Evolutionary conservation across 2,329 filamentous ascomycete genomes (phyloP), one percentile per base, ranked within the genome.

Genomic region (Aspergillus tubingensis): DNA sequence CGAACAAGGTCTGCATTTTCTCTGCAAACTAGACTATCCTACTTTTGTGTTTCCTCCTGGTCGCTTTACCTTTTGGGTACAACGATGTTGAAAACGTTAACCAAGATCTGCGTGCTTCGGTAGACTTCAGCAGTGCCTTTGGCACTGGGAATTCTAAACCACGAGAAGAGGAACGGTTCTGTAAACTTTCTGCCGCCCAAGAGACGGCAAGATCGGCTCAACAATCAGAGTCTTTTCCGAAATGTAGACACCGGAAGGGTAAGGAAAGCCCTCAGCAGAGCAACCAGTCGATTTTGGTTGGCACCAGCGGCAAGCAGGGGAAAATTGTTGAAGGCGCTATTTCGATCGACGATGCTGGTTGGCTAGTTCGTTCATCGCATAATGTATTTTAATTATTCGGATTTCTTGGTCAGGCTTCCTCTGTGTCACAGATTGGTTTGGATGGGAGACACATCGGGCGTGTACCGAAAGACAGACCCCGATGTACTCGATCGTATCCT

Each of bases 271-370:
- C 30, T 30, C 39, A 30, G n/a, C 23, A 43, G 27, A 54, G 23
- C 38, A 38, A 38, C 15, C 50, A 55, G 62, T 48, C 23, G 63
- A 63, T 64, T 65, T 64, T 66, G 62, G 63, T 65, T 67, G 65
- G 62, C 63, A 66, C 62, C 62, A 66, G 63, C 63, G 61, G 62
- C 60, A 67, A 67, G 63, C 63, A 65, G 63, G 62, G 63, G 64
- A 58, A 66, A 64, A 61, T 54, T 23, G 58, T 57, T 50, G 59
- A 64, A 61, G 60, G 57, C 57, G 56, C 56, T 58, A 51, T 65
- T 59, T 59, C 61, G 65, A 60, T 36, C 53, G 49, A 43, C 57
- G 49, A 25, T 52, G 51, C 57, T 59, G 57, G 57, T 65, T 62
- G 62, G 60, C 21, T 30, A 51, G 41, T 30, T 62, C 36, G 15